Evolutionary conservation across 495 filamentous ascomycete species (phyloP).

Genomic region (Articulospora tetracladia): DNA sequence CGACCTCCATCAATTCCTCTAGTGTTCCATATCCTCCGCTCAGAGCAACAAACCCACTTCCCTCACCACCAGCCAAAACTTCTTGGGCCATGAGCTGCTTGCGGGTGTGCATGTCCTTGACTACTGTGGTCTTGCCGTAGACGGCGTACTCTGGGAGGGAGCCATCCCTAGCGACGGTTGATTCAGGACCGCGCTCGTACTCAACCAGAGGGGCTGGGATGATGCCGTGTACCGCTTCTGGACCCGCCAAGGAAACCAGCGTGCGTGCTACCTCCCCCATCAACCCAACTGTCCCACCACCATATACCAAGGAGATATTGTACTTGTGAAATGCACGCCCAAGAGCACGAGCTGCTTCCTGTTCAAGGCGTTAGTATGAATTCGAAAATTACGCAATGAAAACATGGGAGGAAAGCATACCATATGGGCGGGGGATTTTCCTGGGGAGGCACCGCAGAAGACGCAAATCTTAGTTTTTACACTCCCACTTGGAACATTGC

Average conservation of each 20-base stretch:
- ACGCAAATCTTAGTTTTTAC: conserved; percentile 58
- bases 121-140: conserved; percentile 82
- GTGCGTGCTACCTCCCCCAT: conserved; percentile 92
- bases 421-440: conserved; percentile 52
- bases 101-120: conserved; percentile 91
- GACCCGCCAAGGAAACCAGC: conserved; percentile 80
- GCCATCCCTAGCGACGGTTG: neutral
- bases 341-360: conserved; percentile 76
- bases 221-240: conserved; percentile 82
- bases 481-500: conserved; percentile 20
- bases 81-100: conserved; percentile 89
- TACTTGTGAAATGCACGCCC: conserved; percentile 68
- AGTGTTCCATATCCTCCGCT: conserved; percentile 91
- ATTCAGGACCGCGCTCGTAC: conserved; percentile 58
- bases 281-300: conserved; percentile 87
- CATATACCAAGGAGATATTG: conserved; percentile 82
- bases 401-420: neutral
- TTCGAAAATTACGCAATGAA: conserved; percentile 10
- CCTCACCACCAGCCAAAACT: conserved; percentile 74
- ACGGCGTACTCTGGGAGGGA: conserved; percentile 59
- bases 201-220: conserved; percentile 84
- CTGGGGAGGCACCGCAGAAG: conserved; percentile 77
- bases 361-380: conserved; percentile 10
- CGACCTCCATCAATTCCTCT: conserved; percentile 95
- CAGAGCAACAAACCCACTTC: conserved; percentile 86